A percentile compares a stretch with the other conserved stretches of the same genome.
Conservation (phyloP, 768 basidiomycete species). For the Mrakia frigida region DNA sequence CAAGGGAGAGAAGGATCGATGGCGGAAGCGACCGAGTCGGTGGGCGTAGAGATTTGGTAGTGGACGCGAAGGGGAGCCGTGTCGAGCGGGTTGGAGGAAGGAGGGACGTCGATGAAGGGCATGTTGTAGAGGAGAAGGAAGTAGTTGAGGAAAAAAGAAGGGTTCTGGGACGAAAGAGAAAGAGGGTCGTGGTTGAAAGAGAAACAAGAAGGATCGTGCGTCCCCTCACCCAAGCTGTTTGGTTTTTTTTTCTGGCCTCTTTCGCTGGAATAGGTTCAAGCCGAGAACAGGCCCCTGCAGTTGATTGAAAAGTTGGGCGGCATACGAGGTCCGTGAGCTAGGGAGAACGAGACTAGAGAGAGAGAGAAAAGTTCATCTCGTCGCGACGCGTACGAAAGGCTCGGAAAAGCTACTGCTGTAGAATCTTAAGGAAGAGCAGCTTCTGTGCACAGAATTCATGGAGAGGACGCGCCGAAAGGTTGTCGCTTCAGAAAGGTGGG, state of each 20-base stretch:
- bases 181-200: neutral
- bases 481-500: too few relatives aligned
- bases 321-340: too few relatives aligned
- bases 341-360: too few relatives aligned
- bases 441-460: too few relatives aligned
- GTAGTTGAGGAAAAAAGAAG: neutral
- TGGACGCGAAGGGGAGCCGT: neutral
- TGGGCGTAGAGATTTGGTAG: slow-evolving; percentile 18
- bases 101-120: slow-evolving; percentile 8
- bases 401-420: too few relatives aligned
- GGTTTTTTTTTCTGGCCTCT: neutral
- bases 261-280: too few relatives aligned
- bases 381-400: too few relatives aligned
- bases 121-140: neutral
- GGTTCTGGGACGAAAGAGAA: neutral
- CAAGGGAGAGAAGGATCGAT: neutral
- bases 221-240: neutral
- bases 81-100: neutral
- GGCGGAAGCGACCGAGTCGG: neutral
- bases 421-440: too few relatives aligned
- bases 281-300: too few relatives aligned
- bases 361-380: too few relatives aligned
- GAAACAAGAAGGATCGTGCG: neutral
- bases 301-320: too few relatives aligned
- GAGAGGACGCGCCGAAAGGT: too few relatives aligned